These are phyloP conservation scores for Clavariopsis aquatica DNA, from an alignment of 495 filamentous ascomycete genomes.

Conservation along the genomic window DNA sequence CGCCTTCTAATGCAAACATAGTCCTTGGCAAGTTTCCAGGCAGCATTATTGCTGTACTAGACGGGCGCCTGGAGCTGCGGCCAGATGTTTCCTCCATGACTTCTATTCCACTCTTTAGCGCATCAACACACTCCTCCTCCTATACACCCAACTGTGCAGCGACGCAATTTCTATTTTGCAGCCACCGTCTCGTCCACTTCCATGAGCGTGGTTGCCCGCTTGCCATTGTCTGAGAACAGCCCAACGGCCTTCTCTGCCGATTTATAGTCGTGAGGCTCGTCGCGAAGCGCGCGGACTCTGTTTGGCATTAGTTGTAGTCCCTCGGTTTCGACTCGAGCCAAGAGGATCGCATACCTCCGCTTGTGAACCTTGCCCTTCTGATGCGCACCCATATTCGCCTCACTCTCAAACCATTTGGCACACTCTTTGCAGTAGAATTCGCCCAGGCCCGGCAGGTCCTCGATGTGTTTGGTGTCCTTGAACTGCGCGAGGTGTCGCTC, in stretches of 20 bases:
- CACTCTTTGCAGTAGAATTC: slow-evolving; percentile 89
- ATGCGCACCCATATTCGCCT: slow-evolving; percentile 73
- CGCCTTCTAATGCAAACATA: slow-evolving; percentile 21
- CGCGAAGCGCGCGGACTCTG: slow-evolving; percentile 72
- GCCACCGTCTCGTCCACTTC: slow-evolving; percentile 26
- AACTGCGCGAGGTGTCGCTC: slow-evolving; percentile 75
- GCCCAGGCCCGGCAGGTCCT: slow-evolving; percentile 85
- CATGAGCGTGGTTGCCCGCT: slow-evolving; percentile 33
- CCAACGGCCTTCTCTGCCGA: slow-evolving; percentile 81
- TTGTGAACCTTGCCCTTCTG: slow-evolving; percentile 88
- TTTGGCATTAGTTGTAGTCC: slow-evolving; percentile 3
- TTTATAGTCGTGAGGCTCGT: slow-evolving; percentile 82
- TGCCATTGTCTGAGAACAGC: slow-evolving; percentile 65
- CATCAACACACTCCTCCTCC: too few relatives aligned
- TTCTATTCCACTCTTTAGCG: too few relatives aligned
- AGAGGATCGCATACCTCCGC: slow-evolving; percentile 60
- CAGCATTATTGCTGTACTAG: background rate
- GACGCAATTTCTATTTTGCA: background rate
- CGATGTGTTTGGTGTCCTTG: slow-evolving; percentile 74
- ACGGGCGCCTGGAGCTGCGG: background rate
- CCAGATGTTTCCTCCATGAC: background rate
- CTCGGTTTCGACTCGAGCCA: slow-evolving; percentile 28
- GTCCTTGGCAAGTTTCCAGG: slow-evolving; percentile 4
- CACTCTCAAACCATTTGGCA: slow-evolving; percentile 92
- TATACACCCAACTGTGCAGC: too few relatives aligned